Percentiles rank a stretch among this genome's conserved stretches.
Conservation (phyloP, 2,329 filamentous ascomycete species). For the Exophiala xenobiotica region DNA sequence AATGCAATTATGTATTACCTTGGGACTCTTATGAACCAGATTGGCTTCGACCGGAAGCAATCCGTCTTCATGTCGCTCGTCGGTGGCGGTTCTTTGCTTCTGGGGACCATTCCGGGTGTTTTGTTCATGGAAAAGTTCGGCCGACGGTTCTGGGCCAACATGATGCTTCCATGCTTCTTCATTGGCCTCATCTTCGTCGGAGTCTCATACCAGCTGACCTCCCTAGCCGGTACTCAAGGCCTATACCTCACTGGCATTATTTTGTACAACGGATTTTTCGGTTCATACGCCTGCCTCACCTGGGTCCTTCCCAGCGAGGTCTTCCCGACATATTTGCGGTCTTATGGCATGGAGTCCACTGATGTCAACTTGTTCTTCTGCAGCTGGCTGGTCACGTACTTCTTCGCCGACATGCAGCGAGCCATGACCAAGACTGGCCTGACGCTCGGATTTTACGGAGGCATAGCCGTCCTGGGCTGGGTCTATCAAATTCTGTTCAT, state of each 20-base stretch:
- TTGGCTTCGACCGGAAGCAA: slow-evolving; percentile 63
- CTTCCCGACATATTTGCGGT: slow-evolving; percentile 70
- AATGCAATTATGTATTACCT: slow-evolving; percentile 63
- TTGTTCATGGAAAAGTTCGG: slow-evolving; percentile 71
- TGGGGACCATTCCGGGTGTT: slow-evolving; percentile 68
- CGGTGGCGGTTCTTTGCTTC: slow-evolving; percentile 64
- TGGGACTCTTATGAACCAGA: slow-evolving; percentile 64
- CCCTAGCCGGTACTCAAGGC: slow-evolving; percentile 54
- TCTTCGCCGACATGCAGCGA: slow-evolving; percentile 68
- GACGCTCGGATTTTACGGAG: slow-evolving; percentile 70
- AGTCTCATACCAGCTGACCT: slow-evolving; percentile 59
- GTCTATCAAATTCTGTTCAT: slow-evolving; percentile 73
- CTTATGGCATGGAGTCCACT: slow-evolving; percentile 71
- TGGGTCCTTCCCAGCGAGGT: slow-evolving; percentile 69
- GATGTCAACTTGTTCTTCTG: slow-evolving; percentile 68
- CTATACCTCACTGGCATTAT: slow-evolving; percentile 67
- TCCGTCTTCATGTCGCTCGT: slow-evolving; percentile 74
- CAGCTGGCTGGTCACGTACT: slow-evolving; percentile 73
- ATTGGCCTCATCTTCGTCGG: slow-evolving; percentile 67
- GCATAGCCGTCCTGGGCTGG: slow-evolving; percentile 69
- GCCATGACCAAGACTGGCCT: slow-evolving; percentile 67
- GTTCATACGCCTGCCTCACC: slow-evolving; percentile 63
- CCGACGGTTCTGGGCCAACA: slow-evolving; percentile 71
- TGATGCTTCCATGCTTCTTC: slow-evolving; percentile 71
- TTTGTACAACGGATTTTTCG: slow-evolving; percentile 68